phyloP scores from a whole-genome alignment of 768 basidiomycete species.

The Tephrocybe sp. region DNA sequence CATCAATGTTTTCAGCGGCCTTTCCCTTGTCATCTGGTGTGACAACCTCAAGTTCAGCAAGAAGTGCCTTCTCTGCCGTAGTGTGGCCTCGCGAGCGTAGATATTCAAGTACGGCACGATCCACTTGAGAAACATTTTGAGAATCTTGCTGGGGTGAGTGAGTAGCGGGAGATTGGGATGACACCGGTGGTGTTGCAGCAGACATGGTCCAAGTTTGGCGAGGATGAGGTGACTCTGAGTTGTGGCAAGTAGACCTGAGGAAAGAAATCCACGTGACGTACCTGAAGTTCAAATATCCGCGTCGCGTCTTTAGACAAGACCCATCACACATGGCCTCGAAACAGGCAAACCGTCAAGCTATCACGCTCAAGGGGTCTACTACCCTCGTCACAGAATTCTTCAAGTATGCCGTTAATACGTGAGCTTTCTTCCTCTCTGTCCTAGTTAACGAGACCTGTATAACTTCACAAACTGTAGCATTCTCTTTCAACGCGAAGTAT shows the following conservation, averaged over 20 bases:
- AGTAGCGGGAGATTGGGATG: conserved; percentile 45
- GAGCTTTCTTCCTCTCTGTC: conserved; percentile 28
- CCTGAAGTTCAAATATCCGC: conserved; percentile 14
- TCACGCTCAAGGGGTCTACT: conserved; percentile 95
- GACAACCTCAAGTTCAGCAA: conserved; percentile 39
- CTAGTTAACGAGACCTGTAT: background rate
- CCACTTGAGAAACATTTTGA: conserved; percentile 34
- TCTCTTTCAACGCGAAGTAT: conserved; percentile 94
- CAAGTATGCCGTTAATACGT: conserved; percentile 99
- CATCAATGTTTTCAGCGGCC: conserved; percentile 37
- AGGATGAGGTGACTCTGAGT: background rate
- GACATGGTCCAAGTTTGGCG: conserved; percentile 17
- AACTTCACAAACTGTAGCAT: conserved; percentile 57
- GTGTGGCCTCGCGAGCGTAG: conserved; percentile 46
- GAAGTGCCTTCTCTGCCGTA: conserved; percentile 47
- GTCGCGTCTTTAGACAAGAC: conserved; percentile 11
- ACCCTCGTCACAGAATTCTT: conserved; percentile 96
- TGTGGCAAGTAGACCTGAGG: too few relatives aligned
- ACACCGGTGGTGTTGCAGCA: conserved; percentile 43
- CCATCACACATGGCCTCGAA: conserved; percentile 36
- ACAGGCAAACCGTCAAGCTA: conserved; percentile 66
- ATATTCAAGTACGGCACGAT: conserved; percentile 46
- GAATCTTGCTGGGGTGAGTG: conserved; percentile 44
- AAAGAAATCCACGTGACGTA: conserved; percentile 27
- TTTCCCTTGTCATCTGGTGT: conserved; percentile 46